Base-by-base conservation (phyloP, 2,329 filamentous ascomycete species). In the Sclerotinia minor region DNA sequence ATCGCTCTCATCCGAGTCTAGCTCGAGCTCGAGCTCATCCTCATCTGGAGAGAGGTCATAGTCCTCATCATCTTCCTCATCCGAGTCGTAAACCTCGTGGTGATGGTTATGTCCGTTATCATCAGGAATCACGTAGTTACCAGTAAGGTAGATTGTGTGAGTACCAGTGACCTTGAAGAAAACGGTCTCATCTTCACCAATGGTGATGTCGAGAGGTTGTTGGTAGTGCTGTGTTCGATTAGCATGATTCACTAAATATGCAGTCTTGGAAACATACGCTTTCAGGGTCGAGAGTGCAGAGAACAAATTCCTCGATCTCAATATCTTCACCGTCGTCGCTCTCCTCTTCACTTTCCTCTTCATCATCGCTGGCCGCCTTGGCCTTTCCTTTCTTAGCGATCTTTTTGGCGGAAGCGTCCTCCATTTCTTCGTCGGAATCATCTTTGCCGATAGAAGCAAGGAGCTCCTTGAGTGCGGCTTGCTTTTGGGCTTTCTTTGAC, bases 241-340 rank as follows among this genome's bases (percentile, higher is more conserved):
- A 80, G 73, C 59, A 54, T 68, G 64, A 52, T 60, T 29, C 11
- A 21, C 35, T 60, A 29, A 17, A 24, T 15, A 45, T 54, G 41
- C 50, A 41, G 57, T 41, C 11, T 58, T 45, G 53, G 67, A 70
- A 67, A 77, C 85, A 79, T 89, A 97, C 95, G 83, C 90, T 92
- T 80, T 92, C 88, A 44, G 94, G 92, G 81, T 98, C 94, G 66
- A 99, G 87, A 71, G 95, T 99, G 87, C 95, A 99, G 75, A 99
- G 83, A 74, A 98, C 93, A 75, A 92, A 92, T 83, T 97, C 92
- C 79, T 97, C 92, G 65, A 94, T 83, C 76, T 92, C 87, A 65
- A 85, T 80, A 35, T 84, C 85, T 53, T 87, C 85, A 8, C 85
- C 86, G 69, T 90, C 85, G 44, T 87, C 86, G 17, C 86, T 83